Conservation (phyloP, 2,329 filamentous ascomycete genomes). For the Blastomyces silverae region DNA sequence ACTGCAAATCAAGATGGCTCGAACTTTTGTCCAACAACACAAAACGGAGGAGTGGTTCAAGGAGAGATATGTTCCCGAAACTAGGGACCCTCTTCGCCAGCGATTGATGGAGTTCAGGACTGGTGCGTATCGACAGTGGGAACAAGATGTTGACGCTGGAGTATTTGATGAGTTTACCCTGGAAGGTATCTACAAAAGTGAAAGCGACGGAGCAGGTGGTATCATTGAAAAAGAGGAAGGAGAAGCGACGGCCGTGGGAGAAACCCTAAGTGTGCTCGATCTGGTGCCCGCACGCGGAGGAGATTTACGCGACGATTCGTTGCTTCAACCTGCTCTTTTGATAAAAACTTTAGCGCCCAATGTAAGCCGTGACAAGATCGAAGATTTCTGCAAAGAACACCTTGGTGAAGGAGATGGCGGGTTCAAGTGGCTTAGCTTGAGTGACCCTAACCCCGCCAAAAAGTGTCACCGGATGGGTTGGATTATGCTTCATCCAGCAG, state of each 20-base stretch:
- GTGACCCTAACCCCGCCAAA: conserved; percentile 94
- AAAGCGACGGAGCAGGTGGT: conserved; percentile 79
- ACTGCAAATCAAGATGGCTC: conserved; percentile 67
- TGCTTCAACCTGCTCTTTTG: conserved; percentile 82
- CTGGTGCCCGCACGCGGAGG: conserved; percentile 75
- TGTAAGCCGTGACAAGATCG: conserved; percentile 86
- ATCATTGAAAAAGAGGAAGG: conserved; percentile 91
- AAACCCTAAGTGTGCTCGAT: conserved; percentile 88
- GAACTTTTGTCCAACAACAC: conserved; percentile 82
- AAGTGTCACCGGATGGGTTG: conserved; percentile 96
- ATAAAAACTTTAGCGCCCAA: conserved; percentile 98
- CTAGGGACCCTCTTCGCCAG: conserved; percentile 64
- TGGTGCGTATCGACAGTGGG: conserved; percentile 77
- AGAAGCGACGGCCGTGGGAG: conserved; percentile 82
- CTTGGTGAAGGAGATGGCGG: conserved; percentile 85
- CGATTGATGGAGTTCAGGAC: conserved; percentile 75
- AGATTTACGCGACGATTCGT: conserved; percentile 81
- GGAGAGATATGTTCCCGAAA: conserved; percentile 82
- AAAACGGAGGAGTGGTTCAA: conserved; percentile 98
- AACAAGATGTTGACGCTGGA: conserved; percentile 74
- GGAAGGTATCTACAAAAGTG: conserved; percentile 88
- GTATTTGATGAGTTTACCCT: conserved; percentile 91
- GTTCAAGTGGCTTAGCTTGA: conserved; percentile 92
- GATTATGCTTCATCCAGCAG: conserved; percentile 85
- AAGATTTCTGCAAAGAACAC: conserved; percentile 90